phyloP scores from a whole-genome alignment of 176 grass and related monocot genomes.

The Microstegium vimineum region DNA sequence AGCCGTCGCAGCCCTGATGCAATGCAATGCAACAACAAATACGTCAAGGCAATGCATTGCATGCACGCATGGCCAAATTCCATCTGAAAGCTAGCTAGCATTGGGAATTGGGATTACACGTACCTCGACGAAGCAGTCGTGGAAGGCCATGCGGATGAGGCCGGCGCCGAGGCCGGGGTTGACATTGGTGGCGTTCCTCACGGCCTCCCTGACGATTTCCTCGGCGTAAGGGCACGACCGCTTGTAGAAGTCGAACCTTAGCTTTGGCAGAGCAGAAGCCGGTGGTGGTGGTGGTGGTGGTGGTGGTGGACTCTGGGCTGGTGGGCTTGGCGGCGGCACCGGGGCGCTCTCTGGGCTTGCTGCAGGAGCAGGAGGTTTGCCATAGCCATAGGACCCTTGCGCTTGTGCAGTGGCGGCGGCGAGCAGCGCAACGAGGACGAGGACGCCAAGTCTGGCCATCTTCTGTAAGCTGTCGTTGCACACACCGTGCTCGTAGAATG shows the following conservation, averaged over 20 bases:
- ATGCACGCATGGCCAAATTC: too few species aligned
- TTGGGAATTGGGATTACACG: too few species aligned
- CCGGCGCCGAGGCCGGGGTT: slow-evolving; percentile 48
- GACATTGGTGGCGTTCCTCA: background rate
- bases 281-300: background rate
- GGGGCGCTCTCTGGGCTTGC: background rate
- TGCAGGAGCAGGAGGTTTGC: background rate
- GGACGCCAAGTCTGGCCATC: background rate
- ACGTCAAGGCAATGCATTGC: too few species aligned
- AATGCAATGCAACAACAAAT: too few species aligned
- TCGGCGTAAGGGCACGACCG: slow-evolving; percentile 38
- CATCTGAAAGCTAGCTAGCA: too few species aligned
- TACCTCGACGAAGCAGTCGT: slow-evolving; percentile 63
- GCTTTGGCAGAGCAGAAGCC: background rate
- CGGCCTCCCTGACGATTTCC: slow-evolving; percentile 2
- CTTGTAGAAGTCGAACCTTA: slow-evolving; percentile 33
- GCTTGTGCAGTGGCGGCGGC: background rate
- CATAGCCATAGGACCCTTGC: background rate
- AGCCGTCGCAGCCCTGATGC: slow-evolving; percentile 59
- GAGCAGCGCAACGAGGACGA: background rate
- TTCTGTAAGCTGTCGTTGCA: background rate
- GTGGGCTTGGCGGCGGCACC: background rate
- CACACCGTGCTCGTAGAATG: background rate
- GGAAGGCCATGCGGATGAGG: slow-evolving; percentile 59
- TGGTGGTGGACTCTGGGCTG: too few species aligned